phyloP scores from a whole-genome alignment of 768 basidiomycete species.

The Astraeus odoratus region DNA sequence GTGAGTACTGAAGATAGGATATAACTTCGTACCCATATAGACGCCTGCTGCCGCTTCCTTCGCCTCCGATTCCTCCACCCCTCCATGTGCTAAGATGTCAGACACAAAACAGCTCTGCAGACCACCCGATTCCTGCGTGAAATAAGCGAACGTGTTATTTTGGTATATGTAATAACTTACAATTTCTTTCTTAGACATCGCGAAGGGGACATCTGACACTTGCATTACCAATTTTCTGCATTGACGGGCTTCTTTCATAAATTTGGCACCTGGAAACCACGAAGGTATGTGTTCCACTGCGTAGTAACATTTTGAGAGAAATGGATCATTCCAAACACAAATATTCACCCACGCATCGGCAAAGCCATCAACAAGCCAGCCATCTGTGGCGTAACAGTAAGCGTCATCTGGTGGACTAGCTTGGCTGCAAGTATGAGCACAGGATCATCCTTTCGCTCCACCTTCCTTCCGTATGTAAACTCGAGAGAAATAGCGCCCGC shows the following conservation, averaged over 20 bases:
- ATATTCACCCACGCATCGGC: conserved; percentile 2
- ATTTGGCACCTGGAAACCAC: not conserved
- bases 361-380: conserved; percentile 4
- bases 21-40: not conserved
- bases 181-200: not conserved
- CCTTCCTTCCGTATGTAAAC: conserved; percentile 6
- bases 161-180: not conserved
- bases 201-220: not conserved
- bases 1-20: not conserved
- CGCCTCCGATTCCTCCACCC: not conserved
- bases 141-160: not conserved
- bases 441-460: not conserved
- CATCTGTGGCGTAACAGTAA: conserved; percentile 1
- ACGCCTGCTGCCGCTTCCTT: not conserved
- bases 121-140: not conserved
- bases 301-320: too few relatives aligned
- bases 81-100: not conserved
- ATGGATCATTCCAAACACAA: not conserved
- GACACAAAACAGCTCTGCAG: not conserved
- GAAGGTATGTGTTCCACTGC: not conserved
- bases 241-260: not conserved
- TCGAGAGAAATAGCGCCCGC: conserved; percentile 19
- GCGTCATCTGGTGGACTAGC: not conserved
- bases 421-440: not conserved
- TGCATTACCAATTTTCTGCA: not conserved